phyloP scores from a whole-genome alignment of 148 eudicot genomes.

The Pharnaceum exiguum region DNA sequence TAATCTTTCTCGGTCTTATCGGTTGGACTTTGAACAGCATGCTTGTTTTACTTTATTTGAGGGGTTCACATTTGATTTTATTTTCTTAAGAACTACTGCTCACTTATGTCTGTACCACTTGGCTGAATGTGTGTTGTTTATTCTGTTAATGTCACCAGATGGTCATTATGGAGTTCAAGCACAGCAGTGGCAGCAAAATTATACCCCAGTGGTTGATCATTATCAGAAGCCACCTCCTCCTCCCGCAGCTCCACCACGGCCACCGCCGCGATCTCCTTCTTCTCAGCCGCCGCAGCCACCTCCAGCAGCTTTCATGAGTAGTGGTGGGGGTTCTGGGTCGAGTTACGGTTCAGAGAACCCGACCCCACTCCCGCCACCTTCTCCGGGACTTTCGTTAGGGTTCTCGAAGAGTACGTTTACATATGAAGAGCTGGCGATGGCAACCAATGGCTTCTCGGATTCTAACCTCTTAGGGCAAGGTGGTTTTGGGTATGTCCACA shows the following conservation, averaged over 20 bases:
- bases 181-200: slow-evolving; percentile 78
- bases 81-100: background rate
- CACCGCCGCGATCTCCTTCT: slow-evolving; percentile 44
- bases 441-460: slow-evolving; percentile 78
- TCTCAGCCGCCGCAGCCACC: slow-evolving; percentile 39
- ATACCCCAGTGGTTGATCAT: slow-evolving; percentile 56
- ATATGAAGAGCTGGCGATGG: slow-evolving; percentile 87
- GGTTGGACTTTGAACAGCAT: too few species aligned
- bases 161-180: slow-evolving; percentile 55
- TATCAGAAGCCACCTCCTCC: slow-evolving; percentile 57
- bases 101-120: background rate
- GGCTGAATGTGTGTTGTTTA: background rate
- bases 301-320: slow-evolving; percentile 52
- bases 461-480: slow-evolving; percentile 93
- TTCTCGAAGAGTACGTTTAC: slow-evolving; percentile 74
- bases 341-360: slow-evolving; percentile 60
- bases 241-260: slow-evolving; percentile 46
- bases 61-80: background rate
- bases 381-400: slow-evolving; percentile 73
- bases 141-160: slow-evolving; percentile 39
- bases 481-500: slow-evolving; percentile 95
- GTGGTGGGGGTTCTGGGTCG: slow-evolving; percentile 84
- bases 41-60: too few species aligned
- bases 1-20: too few species aligned
- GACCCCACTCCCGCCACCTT: slow-evolving; percentile 57